Evolutionary conservation across 2,329 filamentous ascomycete species (phyloP).

Genomic region (Nemania sp.): DNA sequence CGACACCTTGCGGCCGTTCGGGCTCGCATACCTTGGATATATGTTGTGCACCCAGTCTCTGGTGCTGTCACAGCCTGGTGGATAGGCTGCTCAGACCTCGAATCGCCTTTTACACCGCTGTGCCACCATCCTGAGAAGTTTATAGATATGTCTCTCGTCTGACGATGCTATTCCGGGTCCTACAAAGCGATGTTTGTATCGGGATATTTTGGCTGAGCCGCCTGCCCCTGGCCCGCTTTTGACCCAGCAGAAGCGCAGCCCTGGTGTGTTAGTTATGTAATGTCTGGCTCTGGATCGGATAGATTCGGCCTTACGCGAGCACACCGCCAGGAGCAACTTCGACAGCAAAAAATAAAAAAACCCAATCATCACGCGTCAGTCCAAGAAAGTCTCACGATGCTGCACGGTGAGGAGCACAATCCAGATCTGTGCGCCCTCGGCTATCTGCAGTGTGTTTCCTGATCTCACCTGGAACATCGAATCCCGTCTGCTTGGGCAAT

Average conservation of each 20-base stretch:
- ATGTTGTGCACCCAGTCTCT: no score
- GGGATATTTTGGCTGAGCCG: conserved; percentile 17
- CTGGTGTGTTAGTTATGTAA: background rate
- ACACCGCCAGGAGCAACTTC: conserved; percentile 13
- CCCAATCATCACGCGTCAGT: conserved; percentile 26
- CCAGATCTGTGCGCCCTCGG: conserved; percentile 41
- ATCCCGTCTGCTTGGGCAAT: conserved; percentile 37
- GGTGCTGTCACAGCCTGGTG: no score
- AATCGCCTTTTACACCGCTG: no score
- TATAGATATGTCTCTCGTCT: conserved; percentile 13
- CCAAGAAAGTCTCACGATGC: conserved; percentile 40
- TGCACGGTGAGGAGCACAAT: conserved; percentile 36
- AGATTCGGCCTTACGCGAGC: conserved; percentile 9
- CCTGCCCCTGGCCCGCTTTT: background rate
- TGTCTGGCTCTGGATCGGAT: conserved; percentile 12
- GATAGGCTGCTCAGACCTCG: no score
- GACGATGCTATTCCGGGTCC: background rate
- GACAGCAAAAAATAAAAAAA: conserved; percentile 5
- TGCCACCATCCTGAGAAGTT: no score
- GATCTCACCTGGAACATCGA: conserved; percentile 37
- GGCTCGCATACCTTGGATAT: background rate
- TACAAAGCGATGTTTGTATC: conserved; percentile 8
- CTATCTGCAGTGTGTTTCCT: conserved; percentile 40
- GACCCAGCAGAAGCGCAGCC: background rate
- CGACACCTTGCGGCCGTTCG: background rate